Evolutionary conservation across 805 yeast species (phyloP).

Genomic region (Wickerhamomyces chaumierensis): DNA sequence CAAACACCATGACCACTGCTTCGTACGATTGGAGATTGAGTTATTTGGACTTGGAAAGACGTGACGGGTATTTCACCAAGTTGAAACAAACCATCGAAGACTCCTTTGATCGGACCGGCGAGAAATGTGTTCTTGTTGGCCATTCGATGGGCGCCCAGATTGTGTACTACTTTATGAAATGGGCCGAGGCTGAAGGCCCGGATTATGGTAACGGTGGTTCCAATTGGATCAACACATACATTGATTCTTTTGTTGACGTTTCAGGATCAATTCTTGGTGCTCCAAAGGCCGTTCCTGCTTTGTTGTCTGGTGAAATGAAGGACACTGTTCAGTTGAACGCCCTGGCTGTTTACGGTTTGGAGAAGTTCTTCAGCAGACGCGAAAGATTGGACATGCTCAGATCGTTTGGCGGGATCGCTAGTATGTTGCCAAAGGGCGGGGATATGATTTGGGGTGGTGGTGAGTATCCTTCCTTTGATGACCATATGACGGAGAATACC

Average conservation of each 20-base stretch:
- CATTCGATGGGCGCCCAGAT: conserved; percentile 98
- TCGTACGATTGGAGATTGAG: conserved; percentile 95
- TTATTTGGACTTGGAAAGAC: conserved; percentile 72
- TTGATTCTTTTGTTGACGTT: conserved; percentile 75
- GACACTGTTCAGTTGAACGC: conserved; percentile 93
- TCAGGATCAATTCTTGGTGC: conserved; percentile 90
- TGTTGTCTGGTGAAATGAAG: conserved; percentile 95
- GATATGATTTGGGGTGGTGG: conserved; percentile 77
- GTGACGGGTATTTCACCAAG: conserved; percentile 79
- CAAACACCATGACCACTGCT: conserved; percentile 82
- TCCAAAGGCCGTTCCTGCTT: conserved; percentile 86
- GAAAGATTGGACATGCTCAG: conserved; percentile 82
- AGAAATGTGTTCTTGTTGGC: conserved; percentile 67
- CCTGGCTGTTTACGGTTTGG: conserved; percentile 87
- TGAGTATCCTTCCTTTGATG: conserved; percentile 61
- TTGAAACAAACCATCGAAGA: conserved; percentile 67
- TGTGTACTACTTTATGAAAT: conserved; percentile 77
- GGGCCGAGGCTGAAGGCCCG: conserved; percentile 88
- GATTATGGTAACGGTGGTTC: conserved; percentile 86
- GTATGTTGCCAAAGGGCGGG: conserved; percentile 97
- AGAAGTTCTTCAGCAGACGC: conserved; percentile 80
- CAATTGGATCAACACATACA: conserved; percentile 75
- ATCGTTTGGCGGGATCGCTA: conserved; percentile 88
- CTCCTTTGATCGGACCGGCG: conserved; percentile 36
- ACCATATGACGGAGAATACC: too few relatives aligned